A percentile compares a stretch with the other conserved stretches of the same genome.
Evolutionary conservation across 371 early-diverging fungal species (phyloP).

Genomic region (Synchytrium microbalum): DNA sequence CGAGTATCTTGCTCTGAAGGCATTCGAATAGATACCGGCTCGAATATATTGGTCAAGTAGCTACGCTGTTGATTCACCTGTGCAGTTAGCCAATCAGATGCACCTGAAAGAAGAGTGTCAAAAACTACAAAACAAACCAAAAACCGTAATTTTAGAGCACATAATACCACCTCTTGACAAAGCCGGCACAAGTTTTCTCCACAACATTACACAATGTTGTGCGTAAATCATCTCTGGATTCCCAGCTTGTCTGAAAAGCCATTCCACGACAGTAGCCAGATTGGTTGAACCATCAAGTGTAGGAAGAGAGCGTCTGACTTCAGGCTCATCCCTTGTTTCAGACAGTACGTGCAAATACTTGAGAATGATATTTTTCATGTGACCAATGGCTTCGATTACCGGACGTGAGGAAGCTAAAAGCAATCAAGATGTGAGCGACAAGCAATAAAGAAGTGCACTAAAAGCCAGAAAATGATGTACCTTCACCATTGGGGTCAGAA

Average conservation of each 20-base stretch:
- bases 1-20: neutral
- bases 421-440: too few species aligned
- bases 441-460: neutral
- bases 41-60: conserved; percentile 7
- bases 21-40: neutral
- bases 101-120: conserved; percentile 3
- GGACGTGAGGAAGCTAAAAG: conserved; percentile 11
- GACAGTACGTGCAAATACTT: neutral
- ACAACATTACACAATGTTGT: conserved; percentile 49
- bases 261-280: conserved; percentile 42
- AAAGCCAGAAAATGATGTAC: conserved; percentile 15
- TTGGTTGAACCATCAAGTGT: conserved; percentile 14
- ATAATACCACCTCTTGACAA: conserved; percentile 31
- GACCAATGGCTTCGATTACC: conserved; percentile 45
- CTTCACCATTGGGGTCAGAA: conserved; percentile 49
- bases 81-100: conserved; percentile 1
- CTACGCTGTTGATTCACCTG: conserved; percentile 5
- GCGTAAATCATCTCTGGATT: conserved; percentile 51
- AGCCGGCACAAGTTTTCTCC: conserved; percentile 27
- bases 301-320: neutral
- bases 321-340: neutral
- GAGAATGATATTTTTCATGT: conserved; percentile 57
- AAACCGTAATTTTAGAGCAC: conserved; percentile 16
- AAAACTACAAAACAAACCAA: neutral
- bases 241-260: conserved; percentile 53